Evolutionary conservation across 2,329 filamentous ascomycete species (phyloP).

Genomic region (Coniochaeta hoffmannii): DNA sequence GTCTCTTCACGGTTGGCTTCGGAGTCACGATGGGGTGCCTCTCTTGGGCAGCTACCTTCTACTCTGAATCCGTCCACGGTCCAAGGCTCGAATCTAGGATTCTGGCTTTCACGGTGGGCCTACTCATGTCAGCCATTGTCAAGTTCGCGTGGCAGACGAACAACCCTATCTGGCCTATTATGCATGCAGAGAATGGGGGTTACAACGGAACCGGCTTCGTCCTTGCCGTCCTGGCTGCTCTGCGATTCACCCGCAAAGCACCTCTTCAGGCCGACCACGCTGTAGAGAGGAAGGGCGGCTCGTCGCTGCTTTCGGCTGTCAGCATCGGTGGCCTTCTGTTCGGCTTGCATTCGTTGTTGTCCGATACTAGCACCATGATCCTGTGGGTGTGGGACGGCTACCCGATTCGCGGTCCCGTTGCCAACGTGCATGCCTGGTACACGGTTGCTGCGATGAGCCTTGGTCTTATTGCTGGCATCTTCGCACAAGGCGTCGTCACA

Average conservation of each 20-base stretch:
- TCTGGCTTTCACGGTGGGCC: constrained; percentile 70
- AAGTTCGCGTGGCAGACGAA: constrained; percentile 94
- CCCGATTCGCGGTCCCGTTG: constrained; percentile 78
- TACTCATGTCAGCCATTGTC: constrained; percentile 77
- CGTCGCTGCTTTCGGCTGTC: constrained; percentile 62
- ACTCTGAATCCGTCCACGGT: constrained; percentile 67
- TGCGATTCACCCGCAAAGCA: constrained; percentile 65
- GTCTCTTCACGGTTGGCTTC: constrained; percentile 76
- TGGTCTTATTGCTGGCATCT: constrained; percentile 71
- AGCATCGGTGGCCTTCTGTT: constrained; percentile 83
- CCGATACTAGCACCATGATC: constrained; percentile 98
- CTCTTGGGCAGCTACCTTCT: constrained; percentile 77
- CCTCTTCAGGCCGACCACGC: constrained; percentile 35
- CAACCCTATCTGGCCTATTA: constrained; percentile 93
- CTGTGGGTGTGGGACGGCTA: constrained; percentile 97
- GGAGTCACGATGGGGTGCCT: constrained; percentile 74
- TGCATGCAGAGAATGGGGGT: constrained; percentile 83
- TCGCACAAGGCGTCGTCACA: constrained; percentile 60
- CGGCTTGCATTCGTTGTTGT: constrained; percentile 82
- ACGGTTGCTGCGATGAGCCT: constrained; percentile 82
- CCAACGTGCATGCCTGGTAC: constrained; percentile 82
- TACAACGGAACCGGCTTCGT: constrained; percentile 80
- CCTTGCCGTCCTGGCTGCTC: constrained; percentile 66
- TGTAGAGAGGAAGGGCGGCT: constrained; percentile 46
- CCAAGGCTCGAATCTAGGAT: constrained; percentile 74